These are phyloP conservation scores for Ambrosiella xylebori DNA, from an alignment of 2,329 filamentous ascomycete genomes.

Conservation along the genomic window DNA sequence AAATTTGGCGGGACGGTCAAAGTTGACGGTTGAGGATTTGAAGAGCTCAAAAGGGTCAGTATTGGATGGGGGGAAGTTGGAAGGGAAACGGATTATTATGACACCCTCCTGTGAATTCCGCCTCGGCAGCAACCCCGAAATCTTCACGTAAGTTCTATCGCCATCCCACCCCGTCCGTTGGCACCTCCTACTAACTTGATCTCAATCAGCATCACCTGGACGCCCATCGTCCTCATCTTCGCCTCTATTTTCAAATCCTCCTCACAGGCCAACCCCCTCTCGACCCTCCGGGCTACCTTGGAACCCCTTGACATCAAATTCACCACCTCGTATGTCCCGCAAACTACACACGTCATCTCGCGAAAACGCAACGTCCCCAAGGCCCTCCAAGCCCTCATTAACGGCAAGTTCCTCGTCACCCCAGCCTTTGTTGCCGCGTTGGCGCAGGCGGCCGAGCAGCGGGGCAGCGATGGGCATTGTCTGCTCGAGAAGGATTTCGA, in stretches of 20 bases:
- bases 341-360: constrained; percentile 76
- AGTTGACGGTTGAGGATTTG: constrained; percentile 58
- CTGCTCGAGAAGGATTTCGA: constrained; percentile 67
- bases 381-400: constrained; percentile 70
- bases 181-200: background rate
- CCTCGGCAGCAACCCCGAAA: constrained; percentile 33
- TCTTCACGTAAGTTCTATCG: background rate
- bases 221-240: constrained; percentile 65
- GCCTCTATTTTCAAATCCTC: constrained; percentile 53
- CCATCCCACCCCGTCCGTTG: background rate
- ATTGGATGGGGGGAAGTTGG: constrained; percentile 56
- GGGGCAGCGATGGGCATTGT: constrained; percentile 30
- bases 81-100: constrained; percentile 38
- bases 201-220: constrained; percentile 53
- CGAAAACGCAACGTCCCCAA: constrained; percentile 82
- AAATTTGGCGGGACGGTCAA: constrained; percentile 46
- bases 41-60: constrained; percentile 71
- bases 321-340: constrained; percentile 48
- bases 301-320: constrained; percentile 85
- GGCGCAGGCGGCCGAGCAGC: constrained; percentile 28
- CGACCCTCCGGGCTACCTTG: constrained; percentile 44
- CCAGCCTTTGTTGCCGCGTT: constrained; percentile 59
- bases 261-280: constrained; percentile 46
- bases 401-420: constrained; percentile 61
- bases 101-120: constrained; percentile 45